These are phyloP conservation scores for Dalechampia spathulata DNA, from an alignment of 441 rosid species.

Conservation along the genomic window DNA sequence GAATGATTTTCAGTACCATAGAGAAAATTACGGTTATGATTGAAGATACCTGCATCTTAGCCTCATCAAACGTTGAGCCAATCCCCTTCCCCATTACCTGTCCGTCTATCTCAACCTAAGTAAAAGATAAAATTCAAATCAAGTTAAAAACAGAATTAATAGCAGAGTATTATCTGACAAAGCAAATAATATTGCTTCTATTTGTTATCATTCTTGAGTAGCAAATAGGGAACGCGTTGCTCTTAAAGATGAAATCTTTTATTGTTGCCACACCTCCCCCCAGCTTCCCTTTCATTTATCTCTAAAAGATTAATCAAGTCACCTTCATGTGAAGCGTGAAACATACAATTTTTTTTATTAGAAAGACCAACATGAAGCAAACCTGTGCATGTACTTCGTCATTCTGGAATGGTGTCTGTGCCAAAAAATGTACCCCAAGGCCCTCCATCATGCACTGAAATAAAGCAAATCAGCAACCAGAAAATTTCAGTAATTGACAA, in stretches of 20 bases:
- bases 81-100: slow-evolving; percentile 78
- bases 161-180: not conserved
- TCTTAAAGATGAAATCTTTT: too few species aligned
- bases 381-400: slow-evolving; percentile 93
- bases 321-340: not conserved
- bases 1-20: not conserved
- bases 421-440: slow-evolving; percentile 54
- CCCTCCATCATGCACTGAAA: slow-evolving; percentile 82
- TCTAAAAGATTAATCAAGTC: not conserved
- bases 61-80: slow-evolving; percentile 94
- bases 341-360: not conserved
- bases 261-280: too few species aligned
- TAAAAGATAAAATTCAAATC: slow-evolving; percentile 3
- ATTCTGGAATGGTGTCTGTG: slow-evolving; percentile 55
- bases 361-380: slow-evolving; percentile 9
- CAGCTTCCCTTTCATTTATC: too few species aligned
- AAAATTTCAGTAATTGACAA: slow-evolving; percentile 8
- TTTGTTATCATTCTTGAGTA: not conserved
- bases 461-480: slow-evolving; percentile 19
- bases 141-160: not conserved
- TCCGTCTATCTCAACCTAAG: slow-evolving; percentile 92
- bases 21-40: slow-evolving; percentile 9
- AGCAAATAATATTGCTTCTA: not conserved
- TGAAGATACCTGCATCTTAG: slow-evolving; percentile 71
- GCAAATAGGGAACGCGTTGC: too few species aligned